These are phyloP conservation scores for Candida hungchunana DNA, from an alignment of 805 yeast species.

Conservation along the genomic window DNA sequence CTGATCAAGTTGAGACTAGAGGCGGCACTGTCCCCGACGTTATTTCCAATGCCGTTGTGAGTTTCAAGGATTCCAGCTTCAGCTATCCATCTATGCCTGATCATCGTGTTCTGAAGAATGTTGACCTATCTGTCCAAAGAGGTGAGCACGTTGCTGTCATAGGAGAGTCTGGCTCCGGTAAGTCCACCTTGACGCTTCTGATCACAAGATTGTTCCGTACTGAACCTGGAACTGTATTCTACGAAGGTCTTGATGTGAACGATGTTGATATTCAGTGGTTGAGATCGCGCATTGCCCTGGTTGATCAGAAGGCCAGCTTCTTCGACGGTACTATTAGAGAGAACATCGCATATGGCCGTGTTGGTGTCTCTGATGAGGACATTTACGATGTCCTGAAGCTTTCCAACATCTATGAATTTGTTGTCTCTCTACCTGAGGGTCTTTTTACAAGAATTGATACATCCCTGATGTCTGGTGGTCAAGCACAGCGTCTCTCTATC, in stretches of 20 bases:
- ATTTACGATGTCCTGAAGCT: constrained; percentile 37
- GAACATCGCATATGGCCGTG: constrained; percentile 62
- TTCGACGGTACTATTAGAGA: constrained; percentile 72
- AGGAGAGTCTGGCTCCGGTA: constrained; percentile 92
- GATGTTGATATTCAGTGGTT: constrained; percentile 42
- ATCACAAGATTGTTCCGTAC: constrained; percentile 50
- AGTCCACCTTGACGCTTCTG: constrained; percentile 67
- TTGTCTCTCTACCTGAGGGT: constrained; percentile 50
- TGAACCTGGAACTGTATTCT: constrained; percentile 34
- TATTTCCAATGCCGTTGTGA: constrained; percentile 25
- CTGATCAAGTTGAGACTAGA: constrained; percentile 33
- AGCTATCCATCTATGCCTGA: constrained; percentile 37
- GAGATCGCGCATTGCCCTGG: constrained; percentile 57
- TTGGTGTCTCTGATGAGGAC: constrained; percentile 31
- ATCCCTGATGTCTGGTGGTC: constrained; percentile 77
- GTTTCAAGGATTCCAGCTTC: constrained; percentile 45
- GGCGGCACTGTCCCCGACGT: constrained; percentile 33
- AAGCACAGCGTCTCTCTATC: constrained; percentile 77
- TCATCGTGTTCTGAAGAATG: constrained; percentile 34
- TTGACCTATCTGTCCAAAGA: constrained; percentile 39
- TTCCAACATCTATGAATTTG: constrained; percentile 52
- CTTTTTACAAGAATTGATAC: constrained; percentile 55
- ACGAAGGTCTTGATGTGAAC: constrained; percentile 47
- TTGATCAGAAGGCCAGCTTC: constrained; percentile 69
- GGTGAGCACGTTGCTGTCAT: constrained; percentile 61